phyloP scores from a whole-genome alignment of 331 rosid genomes.

The Cydonia oblonga region DNA sequence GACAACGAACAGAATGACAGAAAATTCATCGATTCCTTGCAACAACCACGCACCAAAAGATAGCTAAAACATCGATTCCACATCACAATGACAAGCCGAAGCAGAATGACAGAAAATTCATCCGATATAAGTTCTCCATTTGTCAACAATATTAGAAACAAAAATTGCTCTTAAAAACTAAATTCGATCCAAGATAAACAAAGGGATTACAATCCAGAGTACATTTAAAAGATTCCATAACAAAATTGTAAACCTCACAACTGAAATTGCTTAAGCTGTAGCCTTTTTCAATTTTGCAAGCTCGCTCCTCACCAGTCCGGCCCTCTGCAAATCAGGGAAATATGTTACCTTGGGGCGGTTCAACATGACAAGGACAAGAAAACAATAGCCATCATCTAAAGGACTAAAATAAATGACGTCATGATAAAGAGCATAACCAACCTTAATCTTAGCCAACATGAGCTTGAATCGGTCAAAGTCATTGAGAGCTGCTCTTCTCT shows the following conservation, averaged over 20 bases:
- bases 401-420: background rate
- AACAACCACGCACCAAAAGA: too few relatives aligned
- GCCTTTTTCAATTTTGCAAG: slow-evolving; percentile 47
- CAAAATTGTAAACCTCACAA: slow-evolving; percentile 27
- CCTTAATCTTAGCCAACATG: slow-evolving; percentile 57
- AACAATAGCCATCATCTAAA: background rate
- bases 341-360: background rate
- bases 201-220: background rate
- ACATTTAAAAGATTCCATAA: slow-evolving; percentile 5
- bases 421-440: background rate
- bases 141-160: background rate
- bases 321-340: slow-evolving; percentile 36
- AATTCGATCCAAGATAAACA: background rate
- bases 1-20: background rate
- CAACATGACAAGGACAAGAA: too few relatives aligned
- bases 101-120: background rate
- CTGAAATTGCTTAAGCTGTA: slow-evolving; percentile 18
- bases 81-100: too few relatives aligned
- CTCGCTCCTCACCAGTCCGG: slow-evolving; percentile 56
- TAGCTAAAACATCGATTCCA: background rate
- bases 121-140: background rate
- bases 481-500: slow-evolving; percentile 38
- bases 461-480: slow-evolving; percentile 57
- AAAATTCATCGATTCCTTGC: too few relatives aligned
- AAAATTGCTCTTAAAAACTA: background rate